phyloP scores from a whole-genome alignment of 1,284 basidiomycete genomes.

The Quambalaria eucalypti region DNA sequence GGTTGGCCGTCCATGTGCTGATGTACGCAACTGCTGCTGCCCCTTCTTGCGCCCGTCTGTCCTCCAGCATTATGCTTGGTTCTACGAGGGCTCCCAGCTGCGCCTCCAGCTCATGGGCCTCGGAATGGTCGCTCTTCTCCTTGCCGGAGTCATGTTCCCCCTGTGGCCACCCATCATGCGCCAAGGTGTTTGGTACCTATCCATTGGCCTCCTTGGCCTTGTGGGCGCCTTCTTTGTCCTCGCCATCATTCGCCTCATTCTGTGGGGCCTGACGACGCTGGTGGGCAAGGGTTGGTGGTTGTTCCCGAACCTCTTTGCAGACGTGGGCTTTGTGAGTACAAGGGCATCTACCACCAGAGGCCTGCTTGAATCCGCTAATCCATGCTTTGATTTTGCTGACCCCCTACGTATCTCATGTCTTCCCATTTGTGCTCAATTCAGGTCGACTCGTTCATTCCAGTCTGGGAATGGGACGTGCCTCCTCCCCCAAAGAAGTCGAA shows the following conservation, averaged over 20 bases:
- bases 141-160: constrained; percentile 98
- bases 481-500: constrained; percentile 52
- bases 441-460: constrained; percentile 94
- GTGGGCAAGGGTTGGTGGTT: constrained; percentile 89
- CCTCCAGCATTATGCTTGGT: constrained; percentile 68
- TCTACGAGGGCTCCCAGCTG: constrained; percentile 89
- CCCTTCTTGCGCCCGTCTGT: neutral
- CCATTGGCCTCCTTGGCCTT: constrained; percentile 75
- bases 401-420: neutral
- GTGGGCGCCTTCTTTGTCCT: constrained; percentile 84
- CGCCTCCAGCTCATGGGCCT: constrained; percentile 84
- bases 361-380: neutral
- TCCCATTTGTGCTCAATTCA: constrained; percentile 43
- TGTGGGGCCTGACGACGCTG: constrained; percentile 86
- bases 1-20: neutral
- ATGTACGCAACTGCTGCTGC: neutral
- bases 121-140: constrained; percentile 84
- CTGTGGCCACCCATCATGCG: constrained; percentile 89
- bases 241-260: constrained; percentile 82
- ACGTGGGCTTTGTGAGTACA: constrained; percentile 87
- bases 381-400: neutral
- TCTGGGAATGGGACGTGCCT: constrained; percentile 94
- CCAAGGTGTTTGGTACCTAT: constrained; percentile 93
- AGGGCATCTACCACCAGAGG: neutral
- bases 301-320: constrained; percentile 95